Conservation (phyloP, 768 basidiomycete species). For the Russula vinacea region DNA sequence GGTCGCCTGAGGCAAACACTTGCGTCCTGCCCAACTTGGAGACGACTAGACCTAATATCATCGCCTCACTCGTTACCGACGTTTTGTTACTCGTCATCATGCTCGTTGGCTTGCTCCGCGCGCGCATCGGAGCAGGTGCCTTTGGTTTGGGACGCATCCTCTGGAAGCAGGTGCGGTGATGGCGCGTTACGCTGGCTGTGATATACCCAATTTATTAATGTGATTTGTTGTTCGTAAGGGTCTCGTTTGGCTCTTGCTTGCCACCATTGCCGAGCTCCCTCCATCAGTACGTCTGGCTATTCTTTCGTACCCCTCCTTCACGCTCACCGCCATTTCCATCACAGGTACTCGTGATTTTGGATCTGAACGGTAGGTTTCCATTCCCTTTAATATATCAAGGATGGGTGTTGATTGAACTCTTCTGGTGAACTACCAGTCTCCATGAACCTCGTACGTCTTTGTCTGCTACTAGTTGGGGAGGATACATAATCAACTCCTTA, state of each 20-base stretch:
- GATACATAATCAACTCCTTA: no score
- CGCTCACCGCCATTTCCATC: background rate
- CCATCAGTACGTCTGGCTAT: no score
- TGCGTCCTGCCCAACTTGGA: background rate
- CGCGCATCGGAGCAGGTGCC: background rate
- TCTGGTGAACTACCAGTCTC: no score
- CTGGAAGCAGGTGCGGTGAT: conserved; percentile 10
- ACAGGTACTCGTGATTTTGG: no score
- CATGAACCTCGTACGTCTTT: background rate
- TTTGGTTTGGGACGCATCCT: conserved; percentile 3
- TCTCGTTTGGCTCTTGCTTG: no score
- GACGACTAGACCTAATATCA: background rate
- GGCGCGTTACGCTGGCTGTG: no score
- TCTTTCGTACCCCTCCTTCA: no score
- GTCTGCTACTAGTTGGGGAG: no score
- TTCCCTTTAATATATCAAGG: background rate
- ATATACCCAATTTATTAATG: no score
- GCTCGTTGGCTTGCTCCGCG: conserved; percentile 16
- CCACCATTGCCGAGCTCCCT: no score
- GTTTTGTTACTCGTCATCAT: conserved; percentile 13
- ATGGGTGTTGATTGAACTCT: background rate
- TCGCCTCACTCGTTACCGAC: conserved; percentile 9
- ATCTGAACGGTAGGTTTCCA: no score
- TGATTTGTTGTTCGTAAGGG: no score
- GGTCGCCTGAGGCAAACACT: background rate